Base-by-base conservation (phyloP, 257 asterid genomes). In the Lantana camara region DNA sequence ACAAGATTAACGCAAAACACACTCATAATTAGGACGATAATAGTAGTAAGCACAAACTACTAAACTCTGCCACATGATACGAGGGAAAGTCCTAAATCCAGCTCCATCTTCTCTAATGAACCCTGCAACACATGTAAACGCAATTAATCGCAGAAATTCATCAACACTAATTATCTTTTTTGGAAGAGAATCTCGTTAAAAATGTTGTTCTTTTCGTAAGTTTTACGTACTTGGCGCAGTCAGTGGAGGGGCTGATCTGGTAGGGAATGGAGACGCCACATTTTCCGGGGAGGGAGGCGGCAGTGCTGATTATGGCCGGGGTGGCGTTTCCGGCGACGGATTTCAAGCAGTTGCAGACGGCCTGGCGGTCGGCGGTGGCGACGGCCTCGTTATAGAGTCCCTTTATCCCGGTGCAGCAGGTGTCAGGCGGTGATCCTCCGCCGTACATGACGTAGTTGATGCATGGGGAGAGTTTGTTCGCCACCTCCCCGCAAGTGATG, bases 211-310 rank as follows among this genome's bases (percentile, higher is more conserved):
- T 44, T 1, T 44, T 11, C 47, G 0, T 3, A 24, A 9, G 21
- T 34, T 14, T 2, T 47, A 60, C 24, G 12, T 66, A 81, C 85
- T 41, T 62, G 69, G 80, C 32, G 76, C 95, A 87, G 48, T 84
- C 83, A 19, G 73, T 68, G 75, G 68, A 63, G 45, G 85, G 84
- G 75, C 76, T 71, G 73, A 87, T 64, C 75, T 62, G 37, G 78
- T 78, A 87, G 0, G 95, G 92, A 45, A 82, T 69, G 32, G 4
- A 29, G 73, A 80, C 78, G 4, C 83, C 80, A 60, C 95, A 87
- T 40, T 42, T 42, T 11, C 60, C 55, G 1, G 92, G 92, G 13
- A 87, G 88, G 6, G 46, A 55, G 0, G 79, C 82, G 7, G 85
- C 90, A 9, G 67, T 68, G 67, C 10, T 9, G 60, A 74, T 17